These are phyloP conservation scores for Nemania serpens DNA, from an alignment of 2,329 filamentous ascomycete species.

Conservation along the genomic window DNA sequence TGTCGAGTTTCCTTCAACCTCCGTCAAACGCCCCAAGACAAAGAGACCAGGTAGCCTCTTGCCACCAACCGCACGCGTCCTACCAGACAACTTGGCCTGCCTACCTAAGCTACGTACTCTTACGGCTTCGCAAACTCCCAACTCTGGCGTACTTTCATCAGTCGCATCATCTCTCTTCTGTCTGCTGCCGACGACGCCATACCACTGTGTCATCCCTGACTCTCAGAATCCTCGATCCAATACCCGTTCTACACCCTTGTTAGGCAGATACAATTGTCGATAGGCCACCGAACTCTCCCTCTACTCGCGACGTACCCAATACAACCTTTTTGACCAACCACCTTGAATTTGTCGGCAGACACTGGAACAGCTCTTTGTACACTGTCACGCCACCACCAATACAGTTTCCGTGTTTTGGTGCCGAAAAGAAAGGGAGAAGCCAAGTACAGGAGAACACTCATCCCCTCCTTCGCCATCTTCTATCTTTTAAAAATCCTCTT, in stretches of 20 bases:
- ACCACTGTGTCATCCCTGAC: neutral
- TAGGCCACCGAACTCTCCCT: neutral
- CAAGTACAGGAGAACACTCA: no score
- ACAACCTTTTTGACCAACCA: neutral
- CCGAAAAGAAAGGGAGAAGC: no score
- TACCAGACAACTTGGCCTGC: neutral
- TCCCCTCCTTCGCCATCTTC: neutral
- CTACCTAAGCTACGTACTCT: neutral
- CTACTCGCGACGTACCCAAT: neutral
- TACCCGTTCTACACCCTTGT: neutral
- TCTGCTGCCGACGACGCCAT: neutral
- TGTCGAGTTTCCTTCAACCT: neutral
- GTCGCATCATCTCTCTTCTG: neutral
- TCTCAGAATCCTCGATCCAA: neutral
- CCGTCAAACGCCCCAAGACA: neutral
- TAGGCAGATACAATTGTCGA: neutral
- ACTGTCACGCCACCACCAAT: neutral
- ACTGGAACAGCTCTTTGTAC: neutral
- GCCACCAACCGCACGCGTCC: slow-evolving; percentile 13
- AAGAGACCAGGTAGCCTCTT: neutral
- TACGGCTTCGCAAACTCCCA: neutral
- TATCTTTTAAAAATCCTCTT: neutral
- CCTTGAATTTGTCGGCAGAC: neutral
- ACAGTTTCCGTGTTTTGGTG: no score
- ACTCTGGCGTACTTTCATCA: neutral